These are phyloP conservation scores for Calonectria pteridis DNA, from an alignment of 2,329 filamentous ascomycete genomes.

Conservation along the genomic window DNA sequence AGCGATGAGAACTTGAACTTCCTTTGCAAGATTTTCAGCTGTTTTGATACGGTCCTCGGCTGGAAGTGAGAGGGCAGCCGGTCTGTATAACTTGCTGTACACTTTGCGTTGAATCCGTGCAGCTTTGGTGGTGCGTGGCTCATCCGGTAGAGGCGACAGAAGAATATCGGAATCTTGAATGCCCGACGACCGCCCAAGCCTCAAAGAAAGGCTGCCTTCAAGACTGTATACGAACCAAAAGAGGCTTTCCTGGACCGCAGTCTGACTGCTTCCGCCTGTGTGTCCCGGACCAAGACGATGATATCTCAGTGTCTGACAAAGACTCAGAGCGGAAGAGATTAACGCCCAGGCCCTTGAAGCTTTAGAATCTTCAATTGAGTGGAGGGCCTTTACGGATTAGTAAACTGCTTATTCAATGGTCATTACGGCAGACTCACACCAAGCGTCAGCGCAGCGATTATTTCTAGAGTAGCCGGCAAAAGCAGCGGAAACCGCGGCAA, in stretches of 20 bases:
- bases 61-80: slow-evolving; percentile 3
- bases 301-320: slow-evolving; percentile 51
- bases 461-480: slow-evolving; percentile 47
- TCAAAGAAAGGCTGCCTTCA: slow-evolving; percentile 52
- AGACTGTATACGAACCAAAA: slow-evolving; percentile 53
- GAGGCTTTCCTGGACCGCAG: slow-evolving; percentile 20
- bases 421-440: slow-evolving; percentile 40
- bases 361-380: slow-evolving; percentile 50
- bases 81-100: slow-evolving; percentile 51
- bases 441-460: slow-evolving; percentile 50
- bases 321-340: slow-evolving; percentile 51
- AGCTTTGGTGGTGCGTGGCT: slow-evolving; percentile 33
- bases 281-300: slow-evolving; percentile 34
- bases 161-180: slow-evolving; percentile 50
- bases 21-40: slow-evolving; percentile 12
- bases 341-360: slow-evolving; percentile 49
- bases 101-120: slow-evolving; percentile 47
- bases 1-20: slow-evolving; percentile 27
- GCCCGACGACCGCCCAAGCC: slow-evolving; percentile 49
- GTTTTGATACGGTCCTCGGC: neutral
- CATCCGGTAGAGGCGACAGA: slow-evolving; percentile 30
- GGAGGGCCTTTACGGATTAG: slow-evolving; percentile 42
- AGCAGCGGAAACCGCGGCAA: slow-evolving; percentile 47
- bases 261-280: neutral
- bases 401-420: neutral